phyloP scores from a whole-genome alignment of 2,329 filamentous ascomycete genomes.

The Pseudofabraea citricarpa region DNA sequence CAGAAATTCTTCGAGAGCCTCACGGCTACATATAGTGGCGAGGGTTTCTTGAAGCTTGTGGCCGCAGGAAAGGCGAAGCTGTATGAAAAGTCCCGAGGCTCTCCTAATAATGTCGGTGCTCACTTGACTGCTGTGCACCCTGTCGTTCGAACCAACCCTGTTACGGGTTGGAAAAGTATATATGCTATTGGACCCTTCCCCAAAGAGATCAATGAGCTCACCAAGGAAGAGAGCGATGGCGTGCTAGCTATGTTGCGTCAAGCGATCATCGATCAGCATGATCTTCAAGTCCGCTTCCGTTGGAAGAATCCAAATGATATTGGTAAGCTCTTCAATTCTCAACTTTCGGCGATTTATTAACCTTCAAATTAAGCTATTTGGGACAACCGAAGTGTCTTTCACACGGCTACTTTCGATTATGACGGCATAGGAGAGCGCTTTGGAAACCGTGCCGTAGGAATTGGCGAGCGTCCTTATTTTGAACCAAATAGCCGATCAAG shows the following conservation, averaged over 20 bases:
- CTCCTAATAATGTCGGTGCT: slow-evolving; percentile 49
- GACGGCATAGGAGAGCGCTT: slow-evolving; percentile 40
- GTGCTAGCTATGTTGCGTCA: slow-evolving; percentile 37
- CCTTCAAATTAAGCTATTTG: slow-evolving; percentile 57
- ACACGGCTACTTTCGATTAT: slow-evolving; percentile 57
- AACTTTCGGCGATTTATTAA: no score
- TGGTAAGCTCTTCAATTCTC: slow-evolving; percentile 22
- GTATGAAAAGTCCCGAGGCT: background rate
- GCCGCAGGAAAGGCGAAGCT: slow-evolving; percentile 32
- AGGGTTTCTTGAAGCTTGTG: slow-evolving; percentile 43
- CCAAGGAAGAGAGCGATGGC: slow-evolving; percentile 44
- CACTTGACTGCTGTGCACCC: slow-evolving; percentile 38
- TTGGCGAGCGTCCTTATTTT: slow-evolving; percentile 43
- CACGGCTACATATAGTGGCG: slow-evolving; percentile 43
- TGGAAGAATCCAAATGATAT: slow-evolving; percentile 36
- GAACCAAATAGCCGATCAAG: slow-evolving; percentile 41
- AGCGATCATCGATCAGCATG: slow-evolving; percentile 46
- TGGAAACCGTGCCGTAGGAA: slow-evolving; percentile 40
- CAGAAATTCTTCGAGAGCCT: slow-evolving; percentile 41
- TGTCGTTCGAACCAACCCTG: slow-evolving; percentile 53
- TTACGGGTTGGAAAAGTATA: slow-evolving; percentile 52
- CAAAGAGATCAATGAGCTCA: slow-evolving; percentile 47
- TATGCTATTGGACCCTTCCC: slow-evolving; percentile 47
- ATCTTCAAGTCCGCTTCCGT: slow-evolving; percentile 41
- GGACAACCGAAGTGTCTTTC: slow-evolving; percentile 52